These are phyloP conservation scores for Scedosporium aurantiacum DNA, from an alignment of 2,329 filamentous ascomycete species.

Conservation along the genomic window DNA sequence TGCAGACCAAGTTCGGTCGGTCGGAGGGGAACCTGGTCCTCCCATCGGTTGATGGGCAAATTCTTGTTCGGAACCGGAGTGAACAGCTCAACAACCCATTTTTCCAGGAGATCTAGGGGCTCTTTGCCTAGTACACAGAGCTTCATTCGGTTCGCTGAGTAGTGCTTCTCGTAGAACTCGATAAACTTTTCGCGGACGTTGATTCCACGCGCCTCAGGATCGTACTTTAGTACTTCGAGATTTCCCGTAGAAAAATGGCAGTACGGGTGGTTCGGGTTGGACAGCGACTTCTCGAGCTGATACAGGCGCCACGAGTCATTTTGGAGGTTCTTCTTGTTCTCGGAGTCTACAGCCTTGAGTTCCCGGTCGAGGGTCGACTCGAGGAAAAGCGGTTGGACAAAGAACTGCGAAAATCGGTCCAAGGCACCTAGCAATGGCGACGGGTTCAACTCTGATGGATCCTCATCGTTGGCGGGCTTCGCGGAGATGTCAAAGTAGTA, in stretches of 20 bases:
- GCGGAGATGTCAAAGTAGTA: conserved; percentile 95
- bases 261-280: conserved; percentile 78
- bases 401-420: conserved; percentile 90
- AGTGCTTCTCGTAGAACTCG: conserved; percentile 78
- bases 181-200: conserved; percentile 88
- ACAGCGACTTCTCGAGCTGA: conserved; percentile 79
- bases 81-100: conserved; percentile 78
- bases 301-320: conserved; percentile 79
- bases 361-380: conserved; percentile 78
- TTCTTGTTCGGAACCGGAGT: conserved; percentile 73
- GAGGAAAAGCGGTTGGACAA: conserved; percentile 77
- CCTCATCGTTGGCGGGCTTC: conserved; percentile 52
- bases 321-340: conserved; percentile 96
- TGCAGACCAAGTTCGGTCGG: conserved; percentile 48
- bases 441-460: conserved; percentile 42
- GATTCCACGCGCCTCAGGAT: conserved; percentile 66
- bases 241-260: conserved; percentile 90
- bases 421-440: conserved; percentile 66
- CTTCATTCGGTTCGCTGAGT: conserved; percentile 92
- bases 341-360: conserved; percentile 79
- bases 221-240: conserved; percentile 71
- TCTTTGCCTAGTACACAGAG: conserved; percentile 77
- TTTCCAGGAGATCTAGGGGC: conserved; percentile 67
- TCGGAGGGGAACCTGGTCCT: conserved; percentile 37
- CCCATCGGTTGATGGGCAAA: conserved; percentile 49